Conservation (phyloP, 2,329 filamentous ascomycete species). For the Reticulascus tulasneorum region DNA sequence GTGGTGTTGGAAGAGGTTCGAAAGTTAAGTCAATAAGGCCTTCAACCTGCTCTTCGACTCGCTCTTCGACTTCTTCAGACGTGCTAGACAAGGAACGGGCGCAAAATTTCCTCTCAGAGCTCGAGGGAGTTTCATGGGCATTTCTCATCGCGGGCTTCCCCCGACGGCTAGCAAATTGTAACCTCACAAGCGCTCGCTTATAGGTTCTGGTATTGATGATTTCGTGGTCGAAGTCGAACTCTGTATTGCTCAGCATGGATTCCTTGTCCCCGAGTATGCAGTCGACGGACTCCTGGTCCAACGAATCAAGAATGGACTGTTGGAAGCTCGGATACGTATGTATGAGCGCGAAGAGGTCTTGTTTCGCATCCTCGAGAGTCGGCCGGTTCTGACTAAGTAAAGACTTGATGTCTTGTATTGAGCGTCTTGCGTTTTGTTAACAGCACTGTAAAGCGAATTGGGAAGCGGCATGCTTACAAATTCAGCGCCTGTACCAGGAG, state of each 20-base stretch:
- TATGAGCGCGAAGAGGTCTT: constrained; percentile 2
- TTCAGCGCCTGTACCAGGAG: constrained; percentile 11
- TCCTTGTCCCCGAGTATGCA: constrained; percentile 1
- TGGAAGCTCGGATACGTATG: not conserved
- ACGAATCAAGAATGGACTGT: not conserved
- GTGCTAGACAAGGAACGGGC: not conserved
- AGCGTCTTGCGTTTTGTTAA: constrained; percentile 1
- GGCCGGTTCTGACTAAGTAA: constrained; percentile 2
- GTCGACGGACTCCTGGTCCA: not conserved
- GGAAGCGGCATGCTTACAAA: constrained; percentile 4
- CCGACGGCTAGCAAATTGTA: not conserved
- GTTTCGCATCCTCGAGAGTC: constrained; percentile 4
- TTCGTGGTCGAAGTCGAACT: constrained; percentile 11
- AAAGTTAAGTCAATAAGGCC: not conserved
- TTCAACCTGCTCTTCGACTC: not conserved
- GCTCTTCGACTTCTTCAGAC: not conserved
- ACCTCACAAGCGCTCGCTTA: constrained; percentile 3
- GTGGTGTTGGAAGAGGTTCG: not conserved
- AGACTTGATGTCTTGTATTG: constrained; percentile 10
- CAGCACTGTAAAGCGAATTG: too few species aligned
- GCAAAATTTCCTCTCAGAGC: not conserved
- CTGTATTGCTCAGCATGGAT: constrained; percentile 10
- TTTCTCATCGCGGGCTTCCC: not conserved
- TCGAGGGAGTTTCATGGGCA: not conserved
- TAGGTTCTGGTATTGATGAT: constrained; percentile 10